Percentiles rank a stretch among this genome's conserved stretches.
These are phyloP conservation scores for Dictyostelium capitatum DNA, from an alignment of 78 protist genomes.

Conservation along the genomic window DNA sequence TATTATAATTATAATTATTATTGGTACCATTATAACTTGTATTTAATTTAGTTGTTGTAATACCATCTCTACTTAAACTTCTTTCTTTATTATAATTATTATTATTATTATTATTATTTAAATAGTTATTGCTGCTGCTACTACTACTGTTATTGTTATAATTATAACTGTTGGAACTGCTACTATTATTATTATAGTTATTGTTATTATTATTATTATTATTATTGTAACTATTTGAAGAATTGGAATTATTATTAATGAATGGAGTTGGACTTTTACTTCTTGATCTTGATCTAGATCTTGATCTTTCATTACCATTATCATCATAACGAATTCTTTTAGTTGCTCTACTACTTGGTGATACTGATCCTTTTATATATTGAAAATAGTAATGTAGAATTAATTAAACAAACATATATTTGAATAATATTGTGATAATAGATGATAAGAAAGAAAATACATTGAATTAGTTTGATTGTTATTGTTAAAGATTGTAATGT, in stretches of 20 bases:
- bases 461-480: too few relatives aligned
- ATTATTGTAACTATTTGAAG: not conserved
- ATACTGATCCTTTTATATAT: constrained; percentile 13
- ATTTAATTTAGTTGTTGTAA: not conserved
- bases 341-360: not conserved
- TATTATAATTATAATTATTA: not conserved
- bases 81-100: not conserved
- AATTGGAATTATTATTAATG: not conserved
- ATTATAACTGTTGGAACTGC: not conserved
- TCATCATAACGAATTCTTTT: constrained; percentile 6
- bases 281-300: not conserved
- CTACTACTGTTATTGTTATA: too few relatives aligned
- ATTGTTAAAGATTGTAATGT: too few relatives aligned
- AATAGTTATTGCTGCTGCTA: not conserved
- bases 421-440: too few relatives aligned
- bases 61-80: not conserved
- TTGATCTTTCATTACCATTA: not conserved
- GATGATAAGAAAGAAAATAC: too few relatives aligned
- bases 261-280: not conserved
- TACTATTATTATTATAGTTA: not conserved
- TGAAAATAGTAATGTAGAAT: too few relatives aligned
- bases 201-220: not conserved
- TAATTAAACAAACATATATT: too few relatives aligned
- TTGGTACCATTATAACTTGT: not conserved
- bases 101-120: not conserved